Evolutionary conservation across 164 flowering plant species (phyloP).

Genomic region (Stephania japonica): DNA sequence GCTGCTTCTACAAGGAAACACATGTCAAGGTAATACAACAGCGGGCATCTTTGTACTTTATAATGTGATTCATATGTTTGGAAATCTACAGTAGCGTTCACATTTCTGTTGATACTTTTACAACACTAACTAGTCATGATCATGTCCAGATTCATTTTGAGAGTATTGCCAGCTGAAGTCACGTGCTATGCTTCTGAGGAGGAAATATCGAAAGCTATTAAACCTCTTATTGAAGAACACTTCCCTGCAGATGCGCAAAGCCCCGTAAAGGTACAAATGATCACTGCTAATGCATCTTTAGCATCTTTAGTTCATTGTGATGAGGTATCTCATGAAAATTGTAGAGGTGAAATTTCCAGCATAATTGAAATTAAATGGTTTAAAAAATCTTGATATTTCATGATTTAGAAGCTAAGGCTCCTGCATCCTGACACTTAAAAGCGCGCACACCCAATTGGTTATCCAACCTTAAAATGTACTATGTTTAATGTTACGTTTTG

Average conservation of each 20-base stretch:
- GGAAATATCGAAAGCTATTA: slow-evolving; percentile 75
- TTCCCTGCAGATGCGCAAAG: slow-evolving; percentile 61
- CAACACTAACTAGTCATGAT: not conserved
- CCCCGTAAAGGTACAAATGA: slow-evolving; percentile 50
- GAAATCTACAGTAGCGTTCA: not conserved
- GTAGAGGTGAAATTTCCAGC: not conserved
- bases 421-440: too few species aligned
- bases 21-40: slow-evolving; percentile 64
- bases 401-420: too few species aligned
- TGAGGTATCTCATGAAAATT: not conserved
- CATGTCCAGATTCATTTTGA: slow-evolving; percentile 63
- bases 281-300: slow-evolving; percentile 1
- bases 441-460: too few species aligned
- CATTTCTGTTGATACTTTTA: not conserved
- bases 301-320: not conserved
- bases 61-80: not conserved
- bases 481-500: too few species aligned
- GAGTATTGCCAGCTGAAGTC: slow-evolving; percentile 79
- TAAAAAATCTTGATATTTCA: too few species aligned
- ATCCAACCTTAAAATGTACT: too few species aligned
- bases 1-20: slow-evolving; percentile 75
- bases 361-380: not conserved
- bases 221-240: slow-evolving; percentile 52
- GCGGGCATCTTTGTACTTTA: not conserved
- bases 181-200: slow-evolving; percentile 94